Evolutionary conservation across 495 filamentous ascomycete species (phyloP).

Genomic region (Patellaria atrata): DNA sequence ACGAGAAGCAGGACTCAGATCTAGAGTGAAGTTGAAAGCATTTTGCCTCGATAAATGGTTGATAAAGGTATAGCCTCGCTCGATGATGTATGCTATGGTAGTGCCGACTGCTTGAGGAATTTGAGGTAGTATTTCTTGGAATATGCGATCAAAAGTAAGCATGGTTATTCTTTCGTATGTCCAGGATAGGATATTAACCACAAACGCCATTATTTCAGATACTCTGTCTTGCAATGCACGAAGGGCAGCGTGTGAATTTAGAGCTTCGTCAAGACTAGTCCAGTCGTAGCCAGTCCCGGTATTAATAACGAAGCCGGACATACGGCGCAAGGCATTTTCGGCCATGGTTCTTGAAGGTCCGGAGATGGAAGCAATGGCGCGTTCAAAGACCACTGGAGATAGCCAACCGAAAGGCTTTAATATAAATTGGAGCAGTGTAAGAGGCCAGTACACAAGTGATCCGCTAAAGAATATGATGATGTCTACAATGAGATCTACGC

Average conservation of each 20-base stretch:
- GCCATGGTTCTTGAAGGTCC: constrained; percentile 11
- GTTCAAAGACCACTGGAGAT: constrained; percentile 3
- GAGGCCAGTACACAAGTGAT: constrained; percentile 38
- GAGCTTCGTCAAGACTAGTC: constrained; percentile 7
- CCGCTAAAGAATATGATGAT: constrained; percentile 41
- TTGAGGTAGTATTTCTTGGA: constrained; percentile 3
- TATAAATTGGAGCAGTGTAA: too few species aligned
- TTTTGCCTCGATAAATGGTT: too few species aligned
- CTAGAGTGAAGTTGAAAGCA: constrained; percentile 18
- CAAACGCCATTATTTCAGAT: constrained; percentile 12
- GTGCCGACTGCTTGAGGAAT: constrained; percentile 3
- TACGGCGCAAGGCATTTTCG: constrained; percentile 14
- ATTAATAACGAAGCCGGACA: constrained; percentile 8
- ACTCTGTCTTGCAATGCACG: constrained; percentile 19
- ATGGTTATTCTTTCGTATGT: constrained; percentile 5
- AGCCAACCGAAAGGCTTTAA: too few species aligned
- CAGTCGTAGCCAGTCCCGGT: too few species aligned
- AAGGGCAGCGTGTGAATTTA: constrained; percentile 19
- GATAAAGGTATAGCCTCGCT: too few species aligned
- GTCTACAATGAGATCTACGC: constrained; percentile 59
- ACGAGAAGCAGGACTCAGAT: constrained; percentile 7
- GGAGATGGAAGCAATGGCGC: constrained; percentile 10
- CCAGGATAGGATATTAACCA: constrained; percentile 1
- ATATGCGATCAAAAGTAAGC: neutral
- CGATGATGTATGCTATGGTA: constrained; percentile 8